phyloP scores from a whole-genome alignment of 371 early-diverging fungal species.

The Rhizopus delemar region DNA sequence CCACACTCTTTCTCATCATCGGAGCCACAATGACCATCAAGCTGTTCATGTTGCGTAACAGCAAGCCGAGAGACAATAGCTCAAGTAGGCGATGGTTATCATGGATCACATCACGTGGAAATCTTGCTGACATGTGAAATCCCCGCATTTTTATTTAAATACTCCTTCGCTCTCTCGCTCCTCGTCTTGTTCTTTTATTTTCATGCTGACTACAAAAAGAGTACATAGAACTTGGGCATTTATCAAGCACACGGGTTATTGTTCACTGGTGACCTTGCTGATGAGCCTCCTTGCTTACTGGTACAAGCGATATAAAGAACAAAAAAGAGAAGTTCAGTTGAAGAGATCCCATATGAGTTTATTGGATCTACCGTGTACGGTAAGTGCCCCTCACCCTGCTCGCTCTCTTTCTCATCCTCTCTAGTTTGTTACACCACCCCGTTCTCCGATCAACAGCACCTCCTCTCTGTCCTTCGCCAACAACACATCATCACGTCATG shows the following conservation, averaged over 20 bases:
- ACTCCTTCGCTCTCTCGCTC: too few species aligned
- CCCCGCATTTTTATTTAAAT: not conserved
- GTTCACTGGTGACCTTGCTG: not conserved
- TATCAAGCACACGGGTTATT: not conserved
- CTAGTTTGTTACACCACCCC: too few species aligned
- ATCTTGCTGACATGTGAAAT: slow-evolving; percentile 1
- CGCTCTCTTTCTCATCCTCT: too few species aligned
- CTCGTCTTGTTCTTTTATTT: too few species aligned
- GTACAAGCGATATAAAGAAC: not conserved
- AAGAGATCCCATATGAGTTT: not conserved
- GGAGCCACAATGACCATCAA: not conserved
- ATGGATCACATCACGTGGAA: not conserved
- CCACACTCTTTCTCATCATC: not conserved
- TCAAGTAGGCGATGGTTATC: not conserved
- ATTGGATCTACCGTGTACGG: too few species aligned
- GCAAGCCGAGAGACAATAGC: too few species aligned
- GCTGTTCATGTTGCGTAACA: not conserved
- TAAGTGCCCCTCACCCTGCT: too few species aligned
- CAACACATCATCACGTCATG: not conserved
- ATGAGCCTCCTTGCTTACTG: not conserved
- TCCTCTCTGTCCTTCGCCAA: slow-evolving; percentile 3
- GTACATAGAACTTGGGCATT: not conserved
- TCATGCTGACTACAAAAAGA: not conserved
- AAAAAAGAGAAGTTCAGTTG: not conserved
- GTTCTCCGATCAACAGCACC: slow-evolving; percentile 12